Base-by-base conservation (phyloP, 345 rosid genomes). In the Acer negundo region DNA sequence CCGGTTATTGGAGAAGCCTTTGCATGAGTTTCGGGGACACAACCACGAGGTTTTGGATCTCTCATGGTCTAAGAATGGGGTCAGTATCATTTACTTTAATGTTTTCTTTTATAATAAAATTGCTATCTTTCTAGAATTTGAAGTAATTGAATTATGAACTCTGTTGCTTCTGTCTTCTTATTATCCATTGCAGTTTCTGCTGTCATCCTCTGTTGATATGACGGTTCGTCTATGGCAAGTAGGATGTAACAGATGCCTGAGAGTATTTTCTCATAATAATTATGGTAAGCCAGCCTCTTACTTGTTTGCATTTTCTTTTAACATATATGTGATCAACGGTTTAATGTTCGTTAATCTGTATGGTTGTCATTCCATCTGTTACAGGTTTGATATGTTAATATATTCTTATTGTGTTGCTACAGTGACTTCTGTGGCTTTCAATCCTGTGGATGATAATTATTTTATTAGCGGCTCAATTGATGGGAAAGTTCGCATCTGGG, bases 401-500 rank as follows among this genome's bases (percentile, higher is more conserved):
- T 72, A n/a, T 53, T 46, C 9, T 51, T 20, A 13, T 59, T 22
- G n/a, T 58, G 16, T 58, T 77, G 64, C 53, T 83, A 83, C 86
- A 90, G 94, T 90, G 74, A 89, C 91, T 68, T 87, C 89, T 77
- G 90, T 90, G 35, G 85, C 88, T 74, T 89, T 90, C 82, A 89
- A 89, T 67, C 94, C 91, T 38, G 80, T 80, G 65, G 90, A 89
- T 81, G 89, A 86, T 55, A 84, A 90, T 82, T 85, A 85, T 81
- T 89, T 90, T 75, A 86, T 90, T 81, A 87, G 90, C 12, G 94
- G 91, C 76, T 90, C 92, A 24, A 84, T 83, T 12, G 94, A 90
- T 85, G 92, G 92, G 22, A 90, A 82, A 81, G 92, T 91, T 67
- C 93, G 97, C 26, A 85, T 91, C 69, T 93, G 97, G 97, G 89